These are phyloP conservation scores for Geotrichum fermentans DNA, from an alignment of 1,139 yeast species.

Conservation along the genomic window DNA sequence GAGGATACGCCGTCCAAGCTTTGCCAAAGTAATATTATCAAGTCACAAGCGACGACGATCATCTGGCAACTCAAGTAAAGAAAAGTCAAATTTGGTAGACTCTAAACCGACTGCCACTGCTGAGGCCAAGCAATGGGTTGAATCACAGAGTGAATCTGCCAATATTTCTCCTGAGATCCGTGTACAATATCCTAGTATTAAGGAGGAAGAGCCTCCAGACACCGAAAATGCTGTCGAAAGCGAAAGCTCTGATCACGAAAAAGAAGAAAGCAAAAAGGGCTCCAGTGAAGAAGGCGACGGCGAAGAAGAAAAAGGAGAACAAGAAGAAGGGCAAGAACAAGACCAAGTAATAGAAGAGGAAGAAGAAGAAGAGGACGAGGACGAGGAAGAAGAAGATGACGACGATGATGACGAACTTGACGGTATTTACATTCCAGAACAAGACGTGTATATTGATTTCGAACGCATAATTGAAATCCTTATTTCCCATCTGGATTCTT, in stretches of 20 bases:
- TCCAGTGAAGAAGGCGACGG: constrained; percentile 23
- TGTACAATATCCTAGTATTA: not conserved
- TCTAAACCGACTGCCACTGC: not conserved
- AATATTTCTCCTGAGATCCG: not conserved
- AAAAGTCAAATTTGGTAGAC: not conserved
- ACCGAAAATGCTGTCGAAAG: constrained; percentile 5
- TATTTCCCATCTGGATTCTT: constrained; percentile 67
- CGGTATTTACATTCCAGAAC: constrained; percentile 73
- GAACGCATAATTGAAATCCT: constrained; percentile 75
- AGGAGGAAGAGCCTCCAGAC: not conserved
- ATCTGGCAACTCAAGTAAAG: not conserved
- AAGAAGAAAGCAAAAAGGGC: not conserved
- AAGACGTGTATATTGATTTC: constrained; percentile 77
- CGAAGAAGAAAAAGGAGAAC: constrained; percentile 29
- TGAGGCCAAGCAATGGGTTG: not conserved
- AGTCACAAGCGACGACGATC: constrained; percentile 3
- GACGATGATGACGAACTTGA: constrained; percentile 40
- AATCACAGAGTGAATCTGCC: not conserved
- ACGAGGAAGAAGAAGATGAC: constrained; percentile 29
- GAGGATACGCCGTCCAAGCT: constrained; percentile 4
- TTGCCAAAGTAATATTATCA: not conserved
- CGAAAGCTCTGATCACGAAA: not conserved
- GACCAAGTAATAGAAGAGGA: constrained; percentile 81
- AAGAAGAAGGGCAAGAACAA: constrained; percentile 45
- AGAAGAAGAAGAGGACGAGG: constrained; percentile 21